phyloP scores from a whole-genome alignment of 495 filamentous ascomycete species.

The Penicillium cosmopolitanum region DNA sequence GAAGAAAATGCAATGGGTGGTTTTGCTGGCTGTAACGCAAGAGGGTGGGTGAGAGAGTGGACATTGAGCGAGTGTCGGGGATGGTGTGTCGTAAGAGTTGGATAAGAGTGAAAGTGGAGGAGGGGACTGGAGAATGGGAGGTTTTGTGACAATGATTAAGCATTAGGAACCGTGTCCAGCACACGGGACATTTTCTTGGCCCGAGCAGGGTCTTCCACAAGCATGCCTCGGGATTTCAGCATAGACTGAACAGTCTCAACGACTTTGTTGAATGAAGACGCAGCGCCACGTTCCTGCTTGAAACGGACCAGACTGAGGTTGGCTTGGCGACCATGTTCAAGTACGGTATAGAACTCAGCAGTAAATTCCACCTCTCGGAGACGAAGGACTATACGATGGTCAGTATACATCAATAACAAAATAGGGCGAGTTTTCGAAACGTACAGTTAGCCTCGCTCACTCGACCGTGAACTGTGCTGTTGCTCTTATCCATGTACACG shows the following conservation, averaged over 20 bases:
- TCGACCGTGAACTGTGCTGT: slow-evolving; percentile 73
- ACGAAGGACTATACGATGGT: slow-evolving; percentile 59
- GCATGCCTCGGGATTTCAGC: slow-evolving; percentile 59
- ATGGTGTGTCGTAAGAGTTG: too few species aligned
- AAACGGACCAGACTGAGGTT: slow-evolving; percentile 79
- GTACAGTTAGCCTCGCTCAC: slow-evolving; percentile 79
- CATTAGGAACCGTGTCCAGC: slow-evolving; percentile 36
- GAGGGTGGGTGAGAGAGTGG: not conserved
- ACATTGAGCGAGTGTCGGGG: not conserved
- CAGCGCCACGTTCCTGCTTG: slow-evolving; percentile 85
- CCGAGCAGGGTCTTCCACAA: slow-evolving; percentile 66
- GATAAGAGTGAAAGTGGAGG: not conserved
- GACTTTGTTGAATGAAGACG: slow-evolving; percentile 79
- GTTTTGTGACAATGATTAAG: slow-evolving; percentile 1
- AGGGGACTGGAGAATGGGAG: not conserved
- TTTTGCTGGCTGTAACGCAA: slow-evolving; percentile 4
- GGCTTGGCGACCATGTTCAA: slow-evolving; percentile 72
- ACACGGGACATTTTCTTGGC: slow-evolving; percentile 63
- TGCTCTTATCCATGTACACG: slow-evolving; percentile 71
- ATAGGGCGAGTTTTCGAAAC: slow-evolving; percentile 33
- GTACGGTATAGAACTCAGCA: slow-evolving; percentile 79
- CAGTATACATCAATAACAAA: slow-evolving; percentile 2
- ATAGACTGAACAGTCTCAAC: slow-evolving; percentile 71
- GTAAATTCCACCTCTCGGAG: slow-evolving; percentile 81
- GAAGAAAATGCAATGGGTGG: not conserved